Evolutionary conservation across 176 grass and related monocot species (phyloP).

Genomic region (Pharus latifolius): DNA sequence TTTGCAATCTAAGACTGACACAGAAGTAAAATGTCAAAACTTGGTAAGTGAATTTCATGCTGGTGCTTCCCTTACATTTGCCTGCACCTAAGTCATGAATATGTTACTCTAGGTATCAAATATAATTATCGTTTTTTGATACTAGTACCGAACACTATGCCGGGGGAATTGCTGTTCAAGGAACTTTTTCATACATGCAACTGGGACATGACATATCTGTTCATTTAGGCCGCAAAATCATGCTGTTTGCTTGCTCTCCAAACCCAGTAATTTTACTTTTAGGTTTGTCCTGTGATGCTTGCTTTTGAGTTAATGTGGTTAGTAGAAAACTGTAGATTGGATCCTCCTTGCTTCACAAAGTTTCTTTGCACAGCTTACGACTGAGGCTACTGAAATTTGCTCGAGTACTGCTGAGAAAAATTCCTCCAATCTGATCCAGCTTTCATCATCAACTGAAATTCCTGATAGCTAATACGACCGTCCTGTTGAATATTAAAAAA

Average conservation of each 20-base stretch:
- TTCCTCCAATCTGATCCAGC: constrained; percentile 87
- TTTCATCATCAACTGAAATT: constrained; percentile 92
- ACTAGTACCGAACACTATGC: constrained; percentile 23
- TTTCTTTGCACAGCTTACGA: constrained; percentile 50
- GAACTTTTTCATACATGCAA: constrained; percentile 15
- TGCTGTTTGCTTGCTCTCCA: neutral
- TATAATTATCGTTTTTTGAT: neutral
- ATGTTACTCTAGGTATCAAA: constrained; percentile 29
- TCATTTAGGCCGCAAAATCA: neutral
- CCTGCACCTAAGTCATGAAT: constrained; percentile 27
- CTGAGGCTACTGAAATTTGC: constrained; percentile 50
- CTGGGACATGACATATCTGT: constrained; percentile 3
- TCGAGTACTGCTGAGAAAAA: constrained; percentile 52
- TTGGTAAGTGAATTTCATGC: constrained; percentile 22
- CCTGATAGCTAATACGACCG: constrained; percentile 79
- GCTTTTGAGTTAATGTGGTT: constrained; percentile 5
- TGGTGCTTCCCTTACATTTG: constrained; percentile 26
- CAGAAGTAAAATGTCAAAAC: constrained; percentile 14
- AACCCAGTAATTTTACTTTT: constrained; percentile 13
- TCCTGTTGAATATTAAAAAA: constrained; percentile 59
- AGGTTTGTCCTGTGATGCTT: constrained; percentile 21
- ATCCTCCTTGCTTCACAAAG: constrained; percentile 26
- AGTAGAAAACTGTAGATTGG: constrained; percentile 13
- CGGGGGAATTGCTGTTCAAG: constrained; percentile 16
- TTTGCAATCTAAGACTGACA: neutral